These are phyloP conservation scores for Fusarium mundagurra DNA, from an alignment of 2,329 filamentous ascomycete genomes.

Conservation along the genomic window DNA sequence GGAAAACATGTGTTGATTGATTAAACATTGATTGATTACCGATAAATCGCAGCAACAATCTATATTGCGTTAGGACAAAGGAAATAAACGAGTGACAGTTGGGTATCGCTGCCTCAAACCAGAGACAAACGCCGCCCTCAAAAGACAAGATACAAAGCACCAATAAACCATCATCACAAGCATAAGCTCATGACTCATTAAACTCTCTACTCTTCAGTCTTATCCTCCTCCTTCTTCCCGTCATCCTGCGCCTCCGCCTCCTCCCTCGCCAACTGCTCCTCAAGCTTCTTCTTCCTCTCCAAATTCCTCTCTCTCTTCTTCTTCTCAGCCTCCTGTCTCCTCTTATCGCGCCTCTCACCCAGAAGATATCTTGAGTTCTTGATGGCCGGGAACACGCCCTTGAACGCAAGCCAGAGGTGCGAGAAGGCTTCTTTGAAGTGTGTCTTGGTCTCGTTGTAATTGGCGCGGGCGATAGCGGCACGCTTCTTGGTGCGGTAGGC, in stretches of 20 bases:
- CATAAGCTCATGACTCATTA: background rate
- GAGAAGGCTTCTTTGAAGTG: slow-evolving; percentile 1
- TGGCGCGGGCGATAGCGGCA: background rate
- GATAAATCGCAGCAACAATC: background rate
- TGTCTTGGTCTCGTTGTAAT: slow-evolving; percentile 6
- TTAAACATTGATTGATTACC: background rate
- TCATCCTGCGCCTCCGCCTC: background rate
- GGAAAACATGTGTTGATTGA: rapidly evolving
- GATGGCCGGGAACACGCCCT: background rate
- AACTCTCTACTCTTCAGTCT: background rate
- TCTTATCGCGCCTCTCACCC: background rate
- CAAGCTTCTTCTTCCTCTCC: background rate
- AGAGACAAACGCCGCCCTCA: background rate
- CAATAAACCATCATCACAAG: background rate
- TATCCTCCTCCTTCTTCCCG: background rate
- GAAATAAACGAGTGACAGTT: background rate
- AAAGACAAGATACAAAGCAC: background rate
- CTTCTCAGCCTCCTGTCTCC: background rate
- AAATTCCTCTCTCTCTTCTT: background rate
- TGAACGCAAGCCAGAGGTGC: background rate
- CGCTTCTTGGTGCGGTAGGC: slow-evolving; percentile 14
- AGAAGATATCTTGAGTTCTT: background rate
- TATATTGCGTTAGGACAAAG: background rate
- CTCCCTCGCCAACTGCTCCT: slow-evolving; percentile 1
- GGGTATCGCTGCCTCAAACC: background rate